These are phyloP conservation scores for Pythium myriotylum DNA, from an alignment of 352 stramenopile species.

Conservation along the genomic window DNA sequence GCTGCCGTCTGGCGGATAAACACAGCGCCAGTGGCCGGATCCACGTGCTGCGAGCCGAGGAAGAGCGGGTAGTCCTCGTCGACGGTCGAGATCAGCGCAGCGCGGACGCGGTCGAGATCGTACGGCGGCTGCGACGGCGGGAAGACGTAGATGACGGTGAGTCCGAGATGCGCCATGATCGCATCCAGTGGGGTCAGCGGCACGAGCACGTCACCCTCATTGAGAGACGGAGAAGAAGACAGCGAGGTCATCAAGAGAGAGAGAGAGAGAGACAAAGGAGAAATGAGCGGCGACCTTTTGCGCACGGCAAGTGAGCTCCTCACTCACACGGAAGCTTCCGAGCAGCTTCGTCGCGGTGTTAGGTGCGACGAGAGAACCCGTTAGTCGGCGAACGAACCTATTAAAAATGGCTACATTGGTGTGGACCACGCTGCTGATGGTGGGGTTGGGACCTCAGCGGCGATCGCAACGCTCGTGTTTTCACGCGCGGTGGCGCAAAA, in stretches of 20 bases:
- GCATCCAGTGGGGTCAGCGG: constrained; percentile 54
- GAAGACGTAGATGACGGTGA: constrained; percentile 66
- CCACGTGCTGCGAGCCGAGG: constrained; percentile 37
- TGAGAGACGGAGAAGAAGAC: neutral
- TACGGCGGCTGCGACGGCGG: constrained; percentile 30
- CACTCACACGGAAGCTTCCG: no score
- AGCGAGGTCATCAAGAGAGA: neutral
- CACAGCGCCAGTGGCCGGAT: constrained; percentile 32
- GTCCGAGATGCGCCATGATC: constrained; percentile 43
- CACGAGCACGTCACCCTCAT: constrained; percentile 5
- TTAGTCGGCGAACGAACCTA: no score
- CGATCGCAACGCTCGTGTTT: no score
- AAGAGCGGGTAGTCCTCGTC: constrained; percentile 51
- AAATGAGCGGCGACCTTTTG: neutral
- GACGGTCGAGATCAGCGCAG: constrained; percentile 36
- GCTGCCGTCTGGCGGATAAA: constrained; percentile 35
- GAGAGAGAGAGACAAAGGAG: neutral
- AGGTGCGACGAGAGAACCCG: no score
- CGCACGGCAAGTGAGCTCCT: no score
- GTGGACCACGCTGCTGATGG: no score
- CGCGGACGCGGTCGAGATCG: constrained; percentile 45
- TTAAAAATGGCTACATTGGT: no score
- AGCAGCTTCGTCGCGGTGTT: no score
- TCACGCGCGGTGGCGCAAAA: no score
- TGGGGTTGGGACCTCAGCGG: no score